Percentiles rank a stretch among this genome's conserved stretches.
These are phyloP conservation scores for Asterophora parasitica DNA, from an alignment of 768 basidiomycete genomes.

Conservation along the genomic window DNA sequence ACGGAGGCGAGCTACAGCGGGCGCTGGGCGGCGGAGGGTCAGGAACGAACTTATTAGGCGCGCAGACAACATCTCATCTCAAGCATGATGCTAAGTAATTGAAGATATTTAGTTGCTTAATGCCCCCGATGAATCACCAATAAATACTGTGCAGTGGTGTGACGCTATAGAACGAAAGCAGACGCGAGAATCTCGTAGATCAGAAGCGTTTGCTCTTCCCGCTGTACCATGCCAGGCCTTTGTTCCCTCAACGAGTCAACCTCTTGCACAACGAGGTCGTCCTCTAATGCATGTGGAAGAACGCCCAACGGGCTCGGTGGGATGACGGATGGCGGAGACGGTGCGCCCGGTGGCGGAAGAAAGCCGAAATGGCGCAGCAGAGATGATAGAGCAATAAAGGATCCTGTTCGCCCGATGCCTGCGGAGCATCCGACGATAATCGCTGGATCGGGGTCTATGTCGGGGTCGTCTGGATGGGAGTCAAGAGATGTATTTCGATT, in stretches of 20 bases:
- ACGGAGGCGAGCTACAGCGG: too few relatives aligned
- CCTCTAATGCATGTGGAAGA: slow-evolving; percentile 40
- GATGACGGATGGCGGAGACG: slow-evolving; percentile 27
- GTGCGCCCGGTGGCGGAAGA: slow-evolving; percentile 31
- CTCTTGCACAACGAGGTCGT: slow-evolving; percentile 64
- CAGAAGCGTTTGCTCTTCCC: slow-evolving; percentile 56
- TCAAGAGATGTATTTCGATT: slow-evolving; percentile 46
- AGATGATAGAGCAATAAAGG: slow-evolving; percentile 78
- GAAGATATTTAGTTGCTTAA: too few relatives aligned
- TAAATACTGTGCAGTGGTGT: background rate
- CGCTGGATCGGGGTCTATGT: slow-evolving; percentile 61
- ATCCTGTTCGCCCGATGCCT: slow-evolving; percentile 82
- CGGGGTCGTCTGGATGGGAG: slow-evolving; percentile 17
- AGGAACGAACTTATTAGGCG: too few relatives aligned
- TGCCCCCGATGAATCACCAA: too few relatives aligned
- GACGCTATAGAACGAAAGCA: slow-evolving; percentile 14
- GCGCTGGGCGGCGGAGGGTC: too few relatives aligned
- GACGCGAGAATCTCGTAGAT: slow-evolving; percentile 56
- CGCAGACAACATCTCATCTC: too few relatives aligned
- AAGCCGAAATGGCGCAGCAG: slow-evolving; percentile 61
- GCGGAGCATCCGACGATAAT: slow-evolving; percentile 84
- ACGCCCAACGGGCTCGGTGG: slow-evolving; percentile 55
- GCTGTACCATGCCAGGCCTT: slow-evolving; percentile 77
- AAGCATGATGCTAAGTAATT: too few relatives aligned
- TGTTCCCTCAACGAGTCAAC: slow-evolving; percentile 79